Conservation (phyloP, 192 early-diverging fungal species). For the Gorgonomyces haynaldii region DNA sequence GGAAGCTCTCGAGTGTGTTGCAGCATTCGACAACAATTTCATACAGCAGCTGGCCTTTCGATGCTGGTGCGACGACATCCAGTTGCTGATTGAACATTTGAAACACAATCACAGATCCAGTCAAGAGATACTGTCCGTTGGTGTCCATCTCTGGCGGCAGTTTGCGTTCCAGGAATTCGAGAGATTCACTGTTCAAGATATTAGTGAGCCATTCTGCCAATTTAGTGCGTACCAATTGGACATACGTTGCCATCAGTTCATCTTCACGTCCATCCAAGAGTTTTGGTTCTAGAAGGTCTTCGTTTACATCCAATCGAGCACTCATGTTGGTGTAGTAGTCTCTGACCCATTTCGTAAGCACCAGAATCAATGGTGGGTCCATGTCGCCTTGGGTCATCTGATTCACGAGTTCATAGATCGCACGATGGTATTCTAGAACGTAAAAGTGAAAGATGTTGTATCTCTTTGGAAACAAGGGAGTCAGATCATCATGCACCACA, state of each 20-base stretch:
- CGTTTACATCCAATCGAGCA: slow-evolving; percentile 73
- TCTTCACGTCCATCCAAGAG: slow-evolving; percentile 91
- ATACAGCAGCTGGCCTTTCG: slow-evolving; percentile 79
- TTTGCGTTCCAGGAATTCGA: slow-evolving; percentile 60
- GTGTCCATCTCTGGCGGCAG: slow-evolving; percentile 65
- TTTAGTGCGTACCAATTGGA: slow-evolving; percentile 78
- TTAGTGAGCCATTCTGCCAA: slow-evolving; percentile 87
- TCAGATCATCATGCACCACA: slow-evolving; percentile 76
- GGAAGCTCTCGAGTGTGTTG: slow-evolving; percentile 60
- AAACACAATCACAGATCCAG: slow-evolving; percentile 80
- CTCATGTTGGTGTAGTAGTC: slow-evolving; percentile 88
- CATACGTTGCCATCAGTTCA: slow-evolving; percentile 74
- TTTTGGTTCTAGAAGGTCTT: slow-evolving; percentile 76
- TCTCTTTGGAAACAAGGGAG: slow-evolving; percentile 74
- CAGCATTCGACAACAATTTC: slow-evolving; percentile 72
- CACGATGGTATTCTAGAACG: slow-evolving; percentile 90
- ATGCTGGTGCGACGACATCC: slow-evolving; percentile 70
- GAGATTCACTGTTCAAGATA: slow-evolving; percentile 72
- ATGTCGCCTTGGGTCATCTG: slow-evolving; percentile 55
- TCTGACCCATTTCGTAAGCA: slow-evolving; percentile 76
- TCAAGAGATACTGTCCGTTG: slow-evolving; percentile 68
- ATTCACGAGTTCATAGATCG: slow-evolving; percentile 72
- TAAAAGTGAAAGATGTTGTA: slow-evolving; percentile 95
- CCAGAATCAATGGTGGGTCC: slow-evolving; percentile 80
- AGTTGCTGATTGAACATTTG: slow-evolving; percentile 98